Evolutionary conservation across 106 monocot species (phyloP).

Genomic region (Hemerocallis citrina): DNA sequence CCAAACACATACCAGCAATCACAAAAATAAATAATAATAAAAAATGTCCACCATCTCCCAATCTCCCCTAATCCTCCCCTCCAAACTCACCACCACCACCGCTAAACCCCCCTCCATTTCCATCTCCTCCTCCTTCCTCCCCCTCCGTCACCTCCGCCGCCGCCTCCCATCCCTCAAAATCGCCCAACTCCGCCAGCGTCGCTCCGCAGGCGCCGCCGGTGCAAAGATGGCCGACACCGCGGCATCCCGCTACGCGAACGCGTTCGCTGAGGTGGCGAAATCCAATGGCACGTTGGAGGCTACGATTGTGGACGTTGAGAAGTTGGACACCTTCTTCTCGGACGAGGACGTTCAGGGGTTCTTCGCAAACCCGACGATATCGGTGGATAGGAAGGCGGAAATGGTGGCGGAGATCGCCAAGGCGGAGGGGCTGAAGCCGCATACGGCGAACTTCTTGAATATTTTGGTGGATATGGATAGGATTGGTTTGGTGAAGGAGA

Average conservation of each 20-base stretch:
- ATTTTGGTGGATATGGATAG: conserved; percentile 62
- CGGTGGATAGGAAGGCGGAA: conserved; percentile 38
- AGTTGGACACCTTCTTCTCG: conserved; percentile 49
- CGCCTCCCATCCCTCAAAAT: conserved; percentile 3
- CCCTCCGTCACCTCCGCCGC: conserved; percentile 16
- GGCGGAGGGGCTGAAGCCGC: conserved; percentile 38
- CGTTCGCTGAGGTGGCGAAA: conserved; percentile 54
- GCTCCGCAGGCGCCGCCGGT: conserved; percentile 23
- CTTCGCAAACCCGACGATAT: conserved; percentile 64
- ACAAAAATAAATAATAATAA: too few species aligned
- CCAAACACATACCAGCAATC: too few species aligned
- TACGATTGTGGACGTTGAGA: conserved; percentile 63
- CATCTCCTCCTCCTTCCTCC: conserved; percentile 24
- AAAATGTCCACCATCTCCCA: conserved; percentile 40
- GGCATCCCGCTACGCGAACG: conserved; percentile 63
- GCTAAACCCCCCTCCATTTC: too few species aligned
- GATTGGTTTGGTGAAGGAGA: conserved; percentile 44
- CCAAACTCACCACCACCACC: not conserved
- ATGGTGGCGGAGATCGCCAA: conserved; percentile 41
- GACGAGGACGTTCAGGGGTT: conserved; percentile 27
- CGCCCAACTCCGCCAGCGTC: conserved; percentile 16
- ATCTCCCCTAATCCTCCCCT: conserved; percentile 22
- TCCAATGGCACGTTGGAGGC: conserved; percentile 52
- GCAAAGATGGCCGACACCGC: conserved; percentile 42
- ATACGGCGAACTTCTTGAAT: conserved; percentile 61